Conservation (phyloP, 306 rosid species). For the Quercus mongolica region DNA sequence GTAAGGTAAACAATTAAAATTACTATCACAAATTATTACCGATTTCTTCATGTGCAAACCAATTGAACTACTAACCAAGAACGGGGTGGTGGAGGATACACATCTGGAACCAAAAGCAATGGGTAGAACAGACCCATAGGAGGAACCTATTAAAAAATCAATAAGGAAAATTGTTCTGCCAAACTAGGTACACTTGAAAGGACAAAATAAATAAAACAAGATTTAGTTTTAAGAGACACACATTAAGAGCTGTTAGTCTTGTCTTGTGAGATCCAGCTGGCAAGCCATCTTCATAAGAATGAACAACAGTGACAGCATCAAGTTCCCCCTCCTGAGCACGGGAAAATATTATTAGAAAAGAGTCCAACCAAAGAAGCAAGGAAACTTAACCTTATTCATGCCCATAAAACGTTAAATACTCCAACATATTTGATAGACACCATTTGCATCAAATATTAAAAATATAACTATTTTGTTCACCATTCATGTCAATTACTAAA, state of each 20-base stretch:
- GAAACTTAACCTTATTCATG: not conserved
- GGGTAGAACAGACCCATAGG: slow-evolving; percentile 98
- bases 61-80: slow-evolving; percentile 57
- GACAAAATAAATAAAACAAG: slow-evolving; percentile 13
- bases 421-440: not conserved
- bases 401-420: not conserved
- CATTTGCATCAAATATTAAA: not conserved
- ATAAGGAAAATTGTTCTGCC: slow-evolving; percentile 11
- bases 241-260: slow-evolving; percentile 81
- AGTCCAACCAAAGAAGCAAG: slow-evolving; percentile 21
- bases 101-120: slow-evolving; percentile 80
- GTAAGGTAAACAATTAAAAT: slow-evolving; percentile 2
- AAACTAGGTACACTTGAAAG: not conserved
- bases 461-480: not conserved
- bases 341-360: slow-evolving; percentile 14
- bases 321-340: slow-evolving; percentile 70
- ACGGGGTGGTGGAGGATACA: slow-evolving; percentile 95
- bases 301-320: slow-evolving; percentile 72
- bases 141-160: slow-evolving; percentile 57
- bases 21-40: slow-evolving; percentile 2
- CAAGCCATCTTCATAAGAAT: slow-evolving; percentile 74
- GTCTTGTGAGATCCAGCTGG: slow-evolving; percentile 86
- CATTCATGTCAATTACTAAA: not conserved
- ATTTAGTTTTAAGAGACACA: slow-evolving; percentile 29
- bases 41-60: not conserved